Conservation (phyloP, 2,329 filamentous ascomycete genomes). For the Arthrobotrys conoides region DNA sequence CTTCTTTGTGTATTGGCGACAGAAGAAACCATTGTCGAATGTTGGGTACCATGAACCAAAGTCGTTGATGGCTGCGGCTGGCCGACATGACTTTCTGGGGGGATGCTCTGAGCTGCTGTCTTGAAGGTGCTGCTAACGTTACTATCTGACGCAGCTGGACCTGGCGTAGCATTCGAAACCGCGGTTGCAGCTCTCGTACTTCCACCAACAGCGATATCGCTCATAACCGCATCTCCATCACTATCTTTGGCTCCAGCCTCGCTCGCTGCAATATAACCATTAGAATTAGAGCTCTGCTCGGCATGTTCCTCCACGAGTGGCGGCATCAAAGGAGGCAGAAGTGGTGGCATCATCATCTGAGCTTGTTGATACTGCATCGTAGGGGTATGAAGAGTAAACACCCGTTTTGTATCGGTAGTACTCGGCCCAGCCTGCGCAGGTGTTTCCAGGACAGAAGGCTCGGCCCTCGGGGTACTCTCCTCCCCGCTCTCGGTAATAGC, state of each 20-base stretch:
- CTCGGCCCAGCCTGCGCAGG: constrained; percentile 30
- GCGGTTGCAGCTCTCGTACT: constrained; percentile 23
- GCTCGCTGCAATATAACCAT: constrained; percentile 54
- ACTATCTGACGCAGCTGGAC: constrained; percentile 37
- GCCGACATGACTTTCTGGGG: constrained; percentile 68
- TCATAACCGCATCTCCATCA: constrained; percentile 59
- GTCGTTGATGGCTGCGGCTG: constrained; percentile 67
- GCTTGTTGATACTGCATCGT: constrained; percentile 38
- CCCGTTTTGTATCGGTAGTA: constrained; percentile 14
- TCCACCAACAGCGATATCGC: constrained; percentile 45
- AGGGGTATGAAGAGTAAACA: constrained; percentile 30
- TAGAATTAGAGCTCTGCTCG: constrained; percentile 33
- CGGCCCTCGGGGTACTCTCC: constrained; percentile 31
- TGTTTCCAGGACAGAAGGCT: constrained; percentile 19
- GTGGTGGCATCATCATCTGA: constrained; percentile 44
- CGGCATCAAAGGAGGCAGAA: constrained; percentile 25
- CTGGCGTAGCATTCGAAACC: constrained; percentile 8
- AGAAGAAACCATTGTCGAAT: constrained; percentile 32
- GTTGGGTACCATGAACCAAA: constrained; percentile 69
- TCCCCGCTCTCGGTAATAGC: constrained; percentile 49
- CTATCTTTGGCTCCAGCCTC: constrained; percentile 56
- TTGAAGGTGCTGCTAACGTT: constrained; percentile 69
- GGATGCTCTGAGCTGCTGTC: constrained; percentile 70
- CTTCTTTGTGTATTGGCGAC: constrained; percentile 38
- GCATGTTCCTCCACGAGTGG: constrained; percentile 46